Conservation (phyloP, 331 rosid genomes). For the Malus hybrid region DNA sequence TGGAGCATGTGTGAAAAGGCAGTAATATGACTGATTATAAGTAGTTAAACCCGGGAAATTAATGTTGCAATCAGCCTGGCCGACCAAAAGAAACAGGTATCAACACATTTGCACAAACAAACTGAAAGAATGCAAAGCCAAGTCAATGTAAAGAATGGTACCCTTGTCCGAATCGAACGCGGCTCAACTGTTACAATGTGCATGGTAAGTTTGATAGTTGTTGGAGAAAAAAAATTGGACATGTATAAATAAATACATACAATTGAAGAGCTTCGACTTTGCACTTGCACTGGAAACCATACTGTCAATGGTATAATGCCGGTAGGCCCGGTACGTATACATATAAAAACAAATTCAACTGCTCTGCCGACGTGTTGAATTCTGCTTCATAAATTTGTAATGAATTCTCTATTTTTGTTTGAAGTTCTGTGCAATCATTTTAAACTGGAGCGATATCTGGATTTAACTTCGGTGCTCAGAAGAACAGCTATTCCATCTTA, state of each 20-base stretch:
- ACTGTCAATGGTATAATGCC: slow-evolving; percentile 1
- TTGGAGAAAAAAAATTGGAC: background rate
- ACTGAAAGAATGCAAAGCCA: background rate
- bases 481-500: slow-evolving; percentile 7
- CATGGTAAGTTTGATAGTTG: background rate
- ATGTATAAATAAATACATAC: background rate
- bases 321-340: slow-evolving; percentile 10
- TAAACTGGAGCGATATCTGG: background rate
- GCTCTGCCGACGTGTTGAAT: background rate
- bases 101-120: background rate
- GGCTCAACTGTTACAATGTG: background rate
- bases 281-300: background rate
- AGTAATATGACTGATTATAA: too few relatives aligned
- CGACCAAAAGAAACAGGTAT: background rate
- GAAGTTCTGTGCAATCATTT: background rate
- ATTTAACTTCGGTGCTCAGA: slow-evolving; percentile 1
- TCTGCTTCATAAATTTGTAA: background rate
- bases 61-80: background rate
- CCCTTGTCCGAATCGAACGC: background rate
- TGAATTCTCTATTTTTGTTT: slow-evolving; percentile 4
- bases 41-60: background rate
- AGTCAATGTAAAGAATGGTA: background rate
- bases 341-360: slow-evolving; percentile 1
- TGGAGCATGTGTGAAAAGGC: too few relatives aligned
- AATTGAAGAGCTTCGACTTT: background rate